These are phyloP conservation scores for Setomelanomma holmii DNA, from an alignment of 2,329 filamentous ascomycete genomes.

Conservation along the genomic window DNA sequence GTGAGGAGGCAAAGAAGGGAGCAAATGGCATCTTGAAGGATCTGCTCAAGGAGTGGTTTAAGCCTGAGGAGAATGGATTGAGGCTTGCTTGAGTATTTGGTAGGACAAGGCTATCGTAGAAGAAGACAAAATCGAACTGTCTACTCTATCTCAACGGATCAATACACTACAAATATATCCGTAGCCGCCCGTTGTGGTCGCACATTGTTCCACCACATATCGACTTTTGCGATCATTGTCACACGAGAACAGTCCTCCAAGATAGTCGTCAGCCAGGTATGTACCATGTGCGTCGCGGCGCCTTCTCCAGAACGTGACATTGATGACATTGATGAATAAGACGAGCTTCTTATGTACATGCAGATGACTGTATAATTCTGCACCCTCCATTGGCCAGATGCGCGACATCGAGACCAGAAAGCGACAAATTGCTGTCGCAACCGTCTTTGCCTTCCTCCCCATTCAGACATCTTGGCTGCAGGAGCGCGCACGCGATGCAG, in stretches of 20 bases:
- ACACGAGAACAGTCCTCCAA: slow-evolving; percentile 2
- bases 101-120: too few species aligned
- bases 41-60: slow-evolving; percentile 60
- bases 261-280: slow-evolving; percentile 2
- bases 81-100: slow-evolving; percentile 41
- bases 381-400: neutral
- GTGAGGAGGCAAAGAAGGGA: slow-evolving; percentile 51
- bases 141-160: too few species aligned
- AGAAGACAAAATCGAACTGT: too few species aligned
- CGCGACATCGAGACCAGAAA: neutral
- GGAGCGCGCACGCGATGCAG: slow-evolving; percentile 1
- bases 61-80: slow-evolving; percentile 46
- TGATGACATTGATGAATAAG: neutral
- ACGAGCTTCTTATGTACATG: neutral
- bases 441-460: neutral
- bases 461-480: slow-evolving; percentile 5
- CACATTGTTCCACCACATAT: slow-evolving; percentile 7
- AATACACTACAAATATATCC: neutral
- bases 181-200: slow-evolving; percentile 7
- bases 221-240: slow-evolving; percentile 1
- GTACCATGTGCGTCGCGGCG: neutral
- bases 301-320: neutral
- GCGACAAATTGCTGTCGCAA: slow-evolving; percentile 1
- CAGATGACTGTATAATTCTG: too few species aligned
- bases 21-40: slow-evolving; percentile 56